Evolutionary conservation across 768 basidiomycete genomes (phyloP), one percentile per base, ranked within the genome.

Genomic region (Mycena alexandri): DNA sequence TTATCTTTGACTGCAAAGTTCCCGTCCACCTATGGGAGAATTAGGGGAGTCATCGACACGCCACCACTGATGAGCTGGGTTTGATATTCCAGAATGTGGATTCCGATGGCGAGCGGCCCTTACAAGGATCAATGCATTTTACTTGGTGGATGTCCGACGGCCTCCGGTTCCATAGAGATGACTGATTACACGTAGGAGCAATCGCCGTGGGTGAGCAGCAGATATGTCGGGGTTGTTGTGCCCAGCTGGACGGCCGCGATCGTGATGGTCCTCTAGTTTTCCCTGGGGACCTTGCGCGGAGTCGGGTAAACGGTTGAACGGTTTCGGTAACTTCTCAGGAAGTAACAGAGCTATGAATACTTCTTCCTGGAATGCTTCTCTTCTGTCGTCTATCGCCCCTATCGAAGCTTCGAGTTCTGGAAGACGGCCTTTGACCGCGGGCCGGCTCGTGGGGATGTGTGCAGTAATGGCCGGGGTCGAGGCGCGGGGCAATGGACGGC

Each of bases 1-100:
- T 22, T 11, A 48, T 47, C 43, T 46, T 44, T 44, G 44, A 59
- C 43, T 58, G 21, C 25, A 11, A 25, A 22, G 21, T 33, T 34
- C 42, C 34, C 22, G 25, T 25, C 38, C 25, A 34, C 64, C 64
- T 65, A 60, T 66, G 65, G 51, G 65, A 66, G 64, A 65, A 65
- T 22, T 36, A 13, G 21, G 58, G 42, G 57, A 13, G 22, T 57
- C 29, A 53, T 29, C n/a, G 50, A 54, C 59, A 55, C 52, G 52
- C 59, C 58, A 66, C 58, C 21, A 36, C 52, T 55, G 33, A 21
- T 24, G 43, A 24, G 56, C 41, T 19, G 47, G 17, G 29, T 17
- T 21, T 53, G 61, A 62, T 48, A 60, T 66, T 66, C 65, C 65
- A 67, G 65, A 66, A 66, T 9, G 25, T 19, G 51, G 13, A 44